phyloP scores from a whole-genome alignment of 116 monocot genomes.

The Posidonia oceanica region DNA sequence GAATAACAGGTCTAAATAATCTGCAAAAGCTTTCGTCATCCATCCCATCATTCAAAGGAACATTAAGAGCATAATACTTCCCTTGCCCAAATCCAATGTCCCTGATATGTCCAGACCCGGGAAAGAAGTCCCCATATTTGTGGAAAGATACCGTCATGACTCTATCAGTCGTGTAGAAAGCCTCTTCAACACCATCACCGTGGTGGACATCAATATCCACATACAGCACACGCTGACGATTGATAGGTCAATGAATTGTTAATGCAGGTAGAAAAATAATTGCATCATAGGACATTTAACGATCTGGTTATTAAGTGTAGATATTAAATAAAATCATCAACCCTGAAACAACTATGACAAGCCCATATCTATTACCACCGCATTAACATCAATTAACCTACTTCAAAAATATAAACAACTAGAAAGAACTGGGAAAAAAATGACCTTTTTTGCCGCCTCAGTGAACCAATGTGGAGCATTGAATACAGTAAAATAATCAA shows the following conservation, averaged over 20 bases:
- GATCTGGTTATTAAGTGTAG: not conserved
- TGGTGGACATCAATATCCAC: slow-evolving; percentile 96
- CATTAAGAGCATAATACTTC: slow-evolving; percentile 86
- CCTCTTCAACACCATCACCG: slow-evolving; percentile 96
- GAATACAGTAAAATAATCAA: no score
- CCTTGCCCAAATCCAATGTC: slow-evolving; percentile 60
- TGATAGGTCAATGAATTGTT: slow-evolving; percentile 13
- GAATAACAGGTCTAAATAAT: slow-evolving; percentile 58
- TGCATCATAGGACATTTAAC: not conserved
- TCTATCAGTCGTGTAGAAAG: slow-evolving; percentile 83
- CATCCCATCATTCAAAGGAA: slow-evolving; percentile 82
- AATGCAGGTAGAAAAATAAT: not conserved
- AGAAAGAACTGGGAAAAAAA: no score
- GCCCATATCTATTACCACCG: not conserved
- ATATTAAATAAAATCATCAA: not conserved
- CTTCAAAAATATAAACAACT: no score
- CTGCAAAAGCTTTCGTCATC: slow-evolving; percentile 71
- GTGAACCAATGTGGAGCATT: no score
- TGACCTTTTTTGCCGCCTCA: no score
- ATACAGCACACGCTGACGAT: slow-evolving; percentile 74
- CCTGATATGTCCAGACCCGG: slow-evolving; percentile 85
- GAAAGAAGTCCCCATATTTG: slow-evolving; percentile 89
- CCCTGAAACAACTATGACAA: no score
- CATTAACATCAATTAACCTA: not conserved
- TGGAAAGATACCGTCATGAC: slow-evolving; percentile 95